phyloP scores from a whole-genome alignment of 2,329 filamentous ascomycete genomes.

The Sclerotiophoma versabilis region DNA sequence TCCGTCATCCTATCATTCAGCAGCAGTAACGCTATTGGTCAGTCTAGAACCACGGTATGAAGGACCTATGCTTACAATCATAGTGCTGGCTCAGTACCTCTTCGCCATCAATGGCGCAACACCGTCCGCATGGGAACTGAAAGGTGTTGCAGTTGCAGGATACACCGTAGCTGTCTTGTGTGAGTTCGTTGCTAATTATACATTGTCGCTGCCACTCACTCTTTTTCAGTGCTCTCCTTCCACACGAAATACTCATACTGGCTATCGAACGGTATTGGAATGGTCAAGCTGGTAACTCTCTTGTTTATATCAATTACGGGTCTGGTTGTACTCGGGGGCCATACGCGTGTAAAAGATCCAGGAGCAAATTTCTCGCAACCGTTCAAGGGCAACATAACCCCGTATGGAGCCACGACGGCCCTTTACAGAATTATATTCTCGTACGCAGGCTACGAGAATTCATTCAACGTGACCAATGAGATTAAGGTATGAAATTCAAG shows the following conservation, averaged over 20 bases:
- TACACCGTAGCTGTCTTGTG: slow-evolving; percentile 67
- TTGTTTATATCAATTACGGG: slow-evolving; percentile 62
- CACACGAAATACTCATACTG: slow-evolving; percentile 66
- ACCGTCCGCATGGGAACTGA: slow-evolving; percentile 68
- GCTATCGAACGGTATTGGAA: slow-evolving; percentile 63
- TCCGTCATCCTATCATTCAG: slow-evolving; percentile 70
- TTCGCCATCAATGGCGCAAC: slow-evolving; percentile 62
- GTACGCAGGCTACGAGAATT: slow-evolving; percentile 65
- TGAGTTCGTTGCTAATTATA: slow-evolving; percentile 41
- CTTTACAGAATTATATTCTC: slow-evolving; percentile 67
- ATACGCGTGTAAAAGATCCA: slow-evolving; percentile 59
- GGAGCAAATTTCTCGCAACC: slow-evolving; percentile 62
- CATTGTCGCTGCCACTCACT: not conserved
- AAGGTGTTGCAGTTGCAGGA: slow-evolving; percentile 70
- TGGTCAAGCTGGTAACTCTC: slow-evolving; percentile 66
- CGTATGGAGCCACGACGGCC: slow-evolving; percentile 64
- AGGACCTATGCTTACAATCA: not conserved
- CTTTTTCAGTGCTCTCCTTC: slow-evolving; percentile 53
- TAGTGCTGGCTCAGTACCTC: slow-evolving; percentile 68
- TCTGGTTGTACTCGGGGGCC: slow-evolving; percentile 67
- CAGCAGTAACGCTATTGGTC: slow-evolving; percentile 68
- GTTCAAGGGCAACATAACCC: slow-evolving; percentile 58
- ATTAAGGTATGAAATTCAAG: slow-evolving; percentile 49
- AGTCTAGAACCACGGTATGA: not conserved
- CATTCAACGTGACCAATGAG: slow-evolving; percentile 69